Evolutionary conservation across 2,329 filamentous ascomycete genomes (phyloP).

Genomic region (Pseudocercospora macadamiae): DNA sequence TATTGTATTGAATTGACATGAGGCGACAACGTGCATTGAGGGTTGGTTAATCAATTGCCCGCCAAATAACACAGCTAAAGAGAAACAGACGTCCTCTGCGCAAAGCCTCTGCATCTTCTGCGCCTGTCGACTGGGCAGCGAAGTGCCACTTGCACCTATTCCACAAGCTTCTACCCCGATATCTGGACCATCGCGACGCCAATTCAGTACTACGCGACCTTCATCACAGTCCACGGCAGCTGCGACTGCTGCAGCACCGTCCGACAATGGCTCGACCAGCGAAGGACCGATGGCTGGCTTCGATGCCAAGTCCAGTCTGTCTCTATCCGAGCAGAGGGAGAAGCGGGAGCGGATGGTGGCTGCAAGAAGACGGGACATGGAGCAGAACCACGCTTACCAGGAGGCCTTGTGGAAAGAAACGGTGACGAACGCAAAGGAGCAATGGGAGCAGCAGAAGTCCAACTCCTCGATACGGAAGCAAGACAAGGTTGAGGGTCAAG

Average conservation of each 20-base stretch:
- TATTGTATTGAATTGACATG: slow-evolving; percentile 25
- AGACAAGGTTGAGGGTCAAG: too few species aligned
- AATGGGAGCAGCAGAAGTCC: neutral
- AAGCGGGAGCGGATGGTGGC: slow-evolving; percentile 18
- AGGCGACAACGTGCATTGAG: slow-evolving; percentile 34
- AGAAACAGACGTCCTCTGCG: slow-evolving; percentile 32
- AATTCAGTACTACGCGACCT: slow-evolving; percentile 18
- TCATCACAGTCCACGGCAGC: slow-evolving; percentile 17
- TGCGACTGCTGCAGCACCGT: slow-evolving; percentile 4
- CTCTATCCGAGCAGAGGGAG: slow-evolving; percentile 28
- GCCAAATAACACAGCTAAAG: slow-evolving; percentile 11
- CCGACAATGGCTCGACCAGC: slow-evolving; percentile 8
- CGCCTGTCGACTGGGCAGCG: slow-evolving; percentile 32
- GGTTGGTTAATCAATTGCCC: slow-evolving; percentile 25
- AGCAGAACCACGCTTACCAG: slow-evolving; percentile 15
- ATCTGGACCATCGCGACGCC: slow-evolving; percentile 4
- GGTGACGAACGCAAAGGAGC: slow-evolving; percentile 9
- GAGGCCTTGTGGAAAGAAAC: slow-evolving; percentile 16
- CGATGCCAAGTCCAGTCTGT: slow-evolving; percentile 30
- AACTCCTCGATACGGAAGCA: too few species aligned
- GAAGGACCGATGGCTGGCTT: slow-evolving; percentile 13
- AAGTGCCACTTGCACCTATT: slow-evolving; percentile 16
- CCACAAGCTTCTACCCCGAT: too few species aligned
- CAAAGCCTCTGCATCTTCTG: slow-evolving; percentile 40
- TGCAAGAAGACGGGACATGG: slow-evolving; percentile 16